Percentiles rank a stretch among this genome's conserved stretches.
Conservation (phyloP, 306 rosid genomes). For the Oxytropis ochrocephala region DNA sequence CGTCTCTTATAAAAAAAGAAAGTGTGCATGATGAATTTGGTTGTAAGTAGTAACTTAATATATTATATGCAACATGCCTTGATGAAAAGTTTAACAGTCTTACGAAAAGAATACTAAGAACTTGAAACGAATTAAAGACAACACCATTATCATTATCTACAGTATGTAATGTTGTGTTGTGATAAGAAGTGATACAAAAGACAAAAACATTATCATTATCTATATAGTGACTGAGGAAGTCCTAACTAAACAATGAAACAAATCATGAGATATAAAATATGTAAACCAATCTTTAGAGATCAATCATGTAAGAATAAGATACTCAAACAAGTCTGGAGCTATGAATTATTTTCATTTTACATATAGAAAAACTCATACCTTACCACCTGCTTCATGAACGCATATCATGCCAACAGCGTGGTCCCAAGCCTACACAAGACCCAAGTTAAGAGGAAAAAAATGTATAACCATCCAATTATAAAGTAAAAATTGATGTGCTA, state of each 20-base stretch:
- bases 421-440: constrained; percentile 33
- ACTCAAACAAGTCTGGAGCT: not conserved
- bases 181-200: not conserved
- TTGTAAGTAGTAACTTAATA: not conserved
- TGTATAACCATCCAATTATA: not conserved
- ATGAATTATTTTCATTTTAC: not conserved
- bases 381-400: constrained; percentile 39
- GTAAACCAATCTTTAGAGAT: not conserved
- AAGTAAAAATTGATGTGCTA: constrained; percentile 8
- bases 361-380: constrained; percentile 11
- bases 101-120: not conserved
- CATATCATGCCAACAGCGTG: constrained; percentile 40
- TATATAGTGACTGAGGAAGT: not conserved
- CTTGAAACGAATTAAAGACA: not conserved
- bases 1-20: not conserved
- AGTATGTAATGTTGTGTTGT: not conserved
- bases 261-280: not conserved
- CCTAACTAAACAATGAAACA: not conserved
- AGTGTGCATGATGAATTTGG: not conserved
- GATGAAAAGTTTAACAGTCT: not conserved
- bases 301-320: not conserved
- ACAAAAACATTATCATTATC: not conserved
- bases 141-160: too few relatives aligned
- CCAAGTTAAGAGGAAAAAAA: not conserved
- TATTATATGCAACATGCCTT: not conserved